Percentiles rank a stretch among this genome's conserved stretches.
These are phyloP conservation scores for Mallotus nudiflorus DNA, from an alignment of 345 rosid genomes.

Conservation along the genomic window DNA sequence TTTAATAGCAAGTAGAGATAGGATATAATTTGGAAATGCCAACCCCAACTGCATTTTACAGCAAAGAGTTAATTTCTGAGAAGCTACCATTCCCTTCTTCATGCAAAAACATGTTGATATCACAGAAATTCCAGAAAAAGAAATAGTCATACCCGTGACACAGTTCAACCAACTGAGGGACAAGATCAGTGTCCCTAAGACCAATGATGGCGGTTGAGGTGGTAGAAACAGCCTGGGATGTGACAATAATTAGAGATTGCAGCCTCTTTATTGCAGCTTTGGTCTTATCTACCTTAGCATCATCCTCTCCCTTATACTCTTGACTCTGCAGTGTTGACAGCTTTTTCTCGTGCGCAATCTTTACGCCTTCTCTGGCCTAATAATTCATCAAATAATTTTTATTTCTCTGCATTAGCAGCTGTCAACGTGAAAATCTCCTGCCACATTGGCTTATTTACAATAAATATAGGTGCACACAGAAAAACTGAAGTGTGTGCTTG, in stretches of 20 bases:
- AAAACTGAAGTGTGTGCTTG: no score
- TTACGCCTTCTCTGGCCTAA: constrained; percentile 87
- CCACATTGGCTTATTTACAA: not conserved
- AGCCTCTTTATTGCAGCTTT: constrained; percentile 68
- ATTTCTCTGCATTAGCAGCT: constrained; percentile 11
- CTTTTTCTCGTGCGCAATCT: constrained; percentile 89
- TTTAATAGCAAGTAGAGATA: not conserved
- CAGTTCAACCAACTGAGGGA: constrained; percentile 87
- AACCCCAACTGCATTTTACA: not conserved
- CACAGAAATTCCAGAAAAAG: not conserved
- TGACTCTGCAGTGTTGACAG: constrained; percentile 80
- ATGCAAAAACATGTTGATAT: not conserved
- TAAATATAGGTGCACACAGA: not conserved
- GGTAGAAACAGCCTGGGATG: constrained; percentile 86
- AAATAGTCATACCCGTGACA: constrained; percentile 72
- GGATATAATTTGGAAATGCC: not conserved
- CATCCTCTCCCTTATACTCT: constrained; percentile 90
- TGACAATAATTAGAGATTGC: constrained; percentile 74
- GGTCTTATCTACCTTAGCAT: constrained; percentile 80
- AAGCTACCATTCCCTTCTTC: not conserved
- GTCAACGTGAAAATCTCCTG: not conserved
- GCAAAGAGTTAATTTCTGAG: not conserved
- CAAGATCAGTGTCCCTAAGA: constrained; percentile 86
- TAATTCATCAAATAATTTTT: constrained; percentile 11
- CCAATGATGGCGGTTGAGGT: constrained; percentile 78